phyloP scores from a whole-genome alignment of 768 basidiomycete species.

The Mycena venus region DNA sequence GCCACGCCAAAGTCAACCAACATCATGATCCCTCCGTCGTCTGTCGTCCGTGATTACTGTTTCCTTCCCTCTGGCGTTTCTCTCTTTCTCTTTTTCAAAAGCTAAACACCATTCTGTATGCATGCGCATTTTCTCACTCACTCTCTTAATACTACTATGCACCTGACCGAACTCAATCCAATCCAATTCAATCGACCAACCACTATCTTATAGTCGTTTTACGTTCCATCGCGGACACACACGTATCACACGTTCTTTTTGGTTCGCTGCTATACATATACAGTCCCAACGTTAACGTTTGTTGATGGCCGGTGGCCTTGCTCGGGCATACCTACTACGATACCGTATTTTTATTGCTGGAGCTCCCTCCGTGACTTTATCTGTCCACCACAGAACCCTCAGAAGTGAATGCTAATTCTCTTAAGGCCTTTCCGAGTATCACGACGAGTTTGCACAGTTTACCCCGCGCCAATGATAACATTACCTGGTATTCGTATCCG shows the following conservation, averaged over 20 bases:
- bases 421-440: no score
- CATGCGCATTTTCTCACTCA: constrained; percentile 22
- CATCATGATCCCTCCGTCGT: constrained; percentile 30
- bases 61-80: constrained; percentile 3
- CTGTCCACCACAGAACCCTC: no score
- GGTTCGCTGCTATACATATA: constrained; percentile 30
- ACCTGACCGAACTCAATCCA: constrained; percentile 39
- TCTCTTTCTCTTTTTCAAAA: constrained; percentile 24
- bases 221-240: constrained; percentile 36
- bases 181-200: no score
- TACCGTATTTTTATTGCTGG: constrained; percentile 18
- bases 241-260: constrained; percentile 36
- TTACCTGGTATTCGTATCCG: no score
- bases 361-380: background rate
- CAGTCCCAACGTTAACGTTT: constrained; percentile 30
- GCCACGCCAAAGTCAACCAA: constrained; percentile 54
- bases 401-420: no score
- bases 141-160: constrained; percentile 31
- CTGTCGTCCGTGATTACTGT: no score
- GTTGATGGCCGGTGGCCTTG: constrained; percentile 27
- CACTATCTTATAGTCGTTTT: constrained; percentile 45
- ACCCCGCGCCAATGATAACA: no score
- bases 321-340: constrained; percentile 15
- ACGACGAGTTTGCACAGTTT: no score
- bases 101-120: constrained; percentile 33